Evolutionary conservation across 495 filamentous ascomycete genomes (phyloP), one percentile per base, ranked within the genome.

Genomic region (Geopyxis carbonaria): DNA sequence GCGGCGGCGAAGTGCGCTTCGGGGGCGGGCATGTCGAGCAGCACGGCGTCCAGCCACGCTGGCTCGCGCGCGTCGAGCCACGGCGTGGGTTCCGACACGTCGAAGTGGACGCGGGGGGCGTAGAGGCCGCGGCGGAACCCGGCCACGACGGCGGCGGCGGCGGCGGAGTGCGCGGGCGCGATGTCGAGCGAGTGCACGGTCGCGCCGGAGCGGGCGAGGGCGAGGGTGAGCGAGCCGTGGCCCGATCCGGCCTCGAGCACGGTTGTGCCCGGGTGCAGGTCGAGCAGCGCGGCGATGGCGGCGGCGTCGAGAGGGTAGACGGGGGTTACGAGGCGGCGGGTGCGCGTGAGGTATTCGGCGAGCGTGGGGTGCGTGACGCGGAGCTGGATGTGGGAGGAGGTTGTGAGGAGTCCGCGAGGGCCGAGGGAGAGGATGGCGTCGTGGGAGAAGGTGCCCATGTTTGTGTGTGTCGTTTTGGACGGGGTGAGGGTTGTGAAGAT

Each of bases 181-280:
- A 68, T 60, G 46, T 86, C 80, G 30, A 84, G 59, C 2, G 75
- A 75, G 57, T 86, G 77, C 18, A 86, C 61, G 29, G 86, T 57
- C 6, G 80, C 80, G 30, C 63, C 61, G 22, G 76, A 77, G n/a
- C 76, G 68, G 15, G 76, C 70, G 10, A 86, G 65, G 45, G 80
- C 66, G 5, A 86, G 60, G 2, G 79, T 86, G 33, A 87, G 57
- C 9, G 74, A 73, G 34, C 79, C 80, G 61, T 83, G 75, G 2
- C 80, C 80, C 1, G 80, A 86, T 5, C 81, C 80, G 25, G 78
- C 79, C 57, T 87, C 80, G 23, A 87, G 71, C 25, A 86, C 77
- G 82, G 43, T 6, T 59, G 60, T 5, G 45, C 34, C 37, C 2
- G 65, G 57, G 14, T 85, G 73, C 31, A 87, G 65, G 47, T 86